Evolutionary conservation across 2,329 filamentous ascomycete species (phyloP).

Genomic region (Pestalotiopsis sp.): DNA sequence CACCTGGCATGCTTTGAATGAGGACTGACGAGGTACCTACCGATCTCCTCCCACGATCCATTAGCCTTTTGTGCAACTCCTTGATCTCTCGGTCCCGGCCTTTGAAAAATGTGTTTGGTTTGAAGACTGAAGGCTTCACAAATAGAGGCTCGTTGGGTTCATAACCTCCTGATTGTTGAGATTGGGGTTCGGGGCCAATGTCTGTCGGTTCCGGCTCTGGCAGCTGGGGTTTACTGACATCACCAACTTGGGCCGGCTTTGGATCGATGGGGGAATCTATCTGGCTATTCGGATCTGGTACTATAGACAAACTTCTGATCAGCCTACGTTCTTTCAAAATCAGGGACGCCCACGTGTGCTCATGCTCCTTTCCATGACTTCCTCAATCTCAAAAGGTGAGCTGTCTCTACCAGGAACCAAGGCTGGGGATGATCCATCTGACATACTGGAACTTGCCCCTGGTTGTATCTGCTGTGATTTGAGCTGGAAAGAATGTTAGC

Average conservation of each 20-base stretch:
- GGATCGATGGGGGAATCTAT: conserved; percentile 28
- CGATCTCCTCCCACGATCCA: conserved; percentile 55
- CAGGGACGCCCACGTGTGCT: conserved; percentile 12
- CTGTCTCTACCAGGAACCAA: conserved; percentile 15
- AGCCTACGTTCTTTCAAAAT: conserved; percentile 28
- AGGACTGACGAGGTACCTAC: conserved; percentile 65
- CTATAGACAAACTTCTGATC: conserved; percentile 33
- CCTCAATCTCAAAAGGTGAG: conserved; percentile 35
- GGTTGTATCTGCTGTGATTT: conserved; percentile 28
- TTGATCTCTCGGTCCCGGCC: conserved; percentile 61
- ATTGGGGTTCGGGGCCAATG: conserved; percentile 29
- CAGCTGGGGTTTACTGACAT: conserved; percentile 29
- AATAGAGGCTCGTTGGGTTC: conserved; percentile 32
- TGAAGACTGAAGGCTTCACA: conserved; percentile 57
- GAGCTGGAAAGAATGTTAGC: conserved; percentile 21
- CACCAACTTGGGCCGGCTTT: conserved; percentile 27
- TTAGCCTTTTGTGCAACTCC: conserved; percentile 61
- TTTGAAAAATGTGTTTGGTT: conserved; percentile 61
- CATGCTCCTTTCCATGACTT: conserved; percentile 21
- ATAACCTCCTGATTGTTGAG: conserved; percentile 31
- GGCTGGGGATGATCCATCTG: conserved; percentile 25
- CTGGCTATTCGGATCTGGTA: conserved; percentile 35
- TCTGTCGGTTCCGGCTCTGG: conserved; percentile 29
- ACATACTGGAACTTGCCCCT: conserved; percentile 32
- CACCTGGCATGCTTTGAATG: conserved; percentile 66